These are phyloP conservation scores for Coemansia aciculifera DNA, from an alignment of 192 early-diverging fungal species.

Conservation along the genomic window DNA sequence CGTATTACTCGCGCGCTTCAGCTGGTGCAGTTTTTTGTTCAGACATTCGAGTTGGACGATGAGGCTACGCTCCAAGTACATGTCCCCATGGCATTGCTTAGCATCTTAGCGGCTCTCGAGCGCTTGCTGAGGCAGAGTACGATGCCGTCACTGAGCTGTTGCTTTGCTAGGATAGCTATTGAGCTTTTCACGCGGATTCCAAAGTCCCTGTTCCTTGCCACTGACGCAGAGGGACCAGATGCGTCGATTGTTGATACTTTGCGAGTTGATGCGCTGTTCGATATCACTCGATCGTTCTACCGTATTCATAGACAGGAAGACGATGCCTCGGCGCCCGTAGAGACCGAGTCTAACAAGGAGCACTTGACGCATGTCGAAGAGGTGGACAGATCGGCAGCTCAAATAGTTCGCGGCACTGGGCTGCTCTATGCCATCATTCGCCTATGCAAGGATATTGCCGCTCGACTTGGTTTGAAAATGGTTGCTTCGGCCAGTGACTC, in stretches of 20 bases:
- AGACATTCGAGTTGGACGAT: conserved; percentile 74
- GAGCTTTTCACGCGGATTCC: conserved; percentile 51
- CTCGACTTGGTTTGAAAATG: conserved; percentile 18
- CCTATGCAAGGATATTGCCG: conserved; percentile 26
- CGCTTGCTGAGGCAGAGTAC: conserved; percentile 9
- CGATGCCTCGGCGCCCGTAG: neutral
- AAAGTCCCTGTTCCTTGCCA: conserved; percentile 22
- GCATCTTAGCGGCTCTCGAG: conserved; percentile 50
- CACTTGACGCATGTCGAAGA: neutral
- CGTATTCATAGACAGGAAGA: conserved; percentile 13
- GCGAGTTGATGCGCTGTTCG: conserved; percentile 19
- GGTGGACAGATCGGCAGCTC: conserved; percentile 27
- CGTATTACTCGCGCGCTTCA: conserved; percentile 47
- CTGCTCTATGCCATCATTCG: conserved; percentile 27
- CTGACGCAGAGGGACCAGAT: neutral
- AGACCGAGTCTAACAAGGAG: neutral
- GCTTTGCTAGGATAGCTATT: conserved; percentile 45
- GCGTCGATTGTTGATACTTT: neutral
- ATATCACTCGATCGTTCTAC: conserved; percentile 33
- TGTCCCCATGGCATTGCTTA: conserved; percentile 72
- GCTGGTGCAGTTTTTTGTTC: conserved; percentile 72
- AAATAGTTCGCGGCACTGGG: conserved; percentile 36
- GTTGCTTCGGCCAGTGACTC: neutral
- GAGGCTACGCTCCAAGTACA: conserved; percentile 84
- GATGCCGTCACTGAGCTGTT: conserved; percentile 10